These are phyloP conservation scores for Fusarium austroafricanum DNA, from an alignment of 2,329 filamentous ascomycete species.

Conservation along the genomic window DNA sequence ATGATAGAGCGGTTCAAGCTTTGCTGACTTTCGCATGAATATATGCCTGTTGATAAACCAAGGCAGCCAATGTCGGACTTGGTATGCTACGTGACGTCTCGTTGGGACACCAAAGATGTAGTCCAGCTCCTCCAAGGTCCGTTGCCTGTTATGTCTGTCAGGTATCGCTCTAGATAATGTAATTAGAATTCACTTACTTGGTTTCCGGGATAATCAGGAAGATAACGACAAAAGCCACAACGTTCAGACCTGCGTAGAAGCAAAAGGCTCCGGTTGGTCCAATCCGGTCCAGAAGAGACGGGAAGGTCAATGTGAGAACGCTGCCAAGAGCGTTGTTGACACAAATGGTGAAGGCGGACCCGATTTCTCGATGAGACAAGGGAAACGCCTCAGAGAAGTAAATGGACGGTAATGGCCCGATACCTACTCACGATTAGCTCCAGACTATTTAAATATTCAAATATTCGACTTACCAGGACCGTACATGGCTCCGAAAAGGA, in stretches of 20 bases:
- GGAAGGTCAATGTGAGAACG: conserved; percentile 55
- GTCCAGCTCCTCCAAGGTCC: conserved; percentile 56
- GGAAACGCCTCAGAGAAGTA: conserved; percentile 68
- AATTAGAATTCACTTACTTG: conserved; percentile 48
- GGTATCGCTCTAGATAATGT: accelerated
- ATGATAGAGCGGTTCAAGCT: conserved; percentile 49
- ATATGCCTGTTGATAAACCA: conserved; percentile 50
- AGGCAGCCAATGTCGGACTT: conserved; percentile 49
- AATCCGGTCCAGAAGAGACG: conserved; percentile 57
- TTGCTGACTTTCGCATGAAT: conserved; percentile 42
- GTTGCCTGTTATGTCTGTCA: conserved; percentile 37
- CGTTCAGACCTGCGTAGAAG: conserved; percentile 70
- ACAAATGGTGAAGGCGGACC: conserved; percentile 48
- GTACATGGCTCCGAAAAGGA: conserved; percentile 60
- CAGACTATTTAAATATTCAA: accelerated
- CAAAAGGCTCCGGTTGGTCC: conserved; percentile 62
- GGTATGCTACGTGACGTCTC: conserved; percentile 49
- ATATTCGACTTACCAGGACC: conserved; percentile 49
- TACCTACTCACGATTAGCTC: conserved; percentile 35
- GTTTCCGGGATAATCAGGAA: conserved; percentile 70
- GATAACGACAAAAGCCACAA: conserved; percentile 71
- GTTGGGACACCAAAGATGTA: conserved; percentile 54
- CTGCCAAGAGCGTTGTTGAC: conserved; percentile 48
- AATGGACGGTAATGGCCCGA: conserved; percentile 50
- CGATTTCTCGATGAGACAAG: conserved; percentile 62